Conservation (phyloP, 169 alveolate genomes). For the Plasmodium malariae region DNA sequence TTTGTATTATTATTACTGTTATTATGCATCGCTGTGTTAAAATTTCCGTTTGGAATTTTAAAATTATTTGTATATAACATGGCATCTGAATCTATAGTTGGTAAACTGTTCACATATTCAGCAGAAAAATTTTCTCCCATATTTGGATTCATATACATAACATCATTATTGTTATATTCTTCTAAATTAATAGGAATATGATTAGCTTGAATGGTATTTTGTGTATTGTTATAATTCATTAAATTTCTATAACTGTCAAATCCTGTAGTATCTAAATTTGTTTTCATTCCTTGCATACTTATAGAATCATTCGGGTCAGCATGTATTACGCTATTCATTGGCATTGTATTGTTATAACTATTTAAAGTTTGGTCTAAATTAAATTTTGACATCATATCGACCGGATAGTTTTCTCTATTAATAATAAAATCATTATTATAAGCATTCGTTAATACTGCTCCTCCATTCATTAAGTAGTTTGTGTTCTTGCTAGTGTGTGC, state of each 20-base stretch:
- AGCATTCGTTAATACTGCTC: constrained; percentile 51
- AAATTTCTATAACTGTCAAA: constrained; percentile 61
- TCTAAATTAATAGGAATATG: constrained; percentile 48
- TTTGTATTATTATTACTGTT: constrained; percentile 7
- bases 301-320: constrained; percentile 38
- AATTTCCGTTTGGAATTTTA: constrained; percentile 39
- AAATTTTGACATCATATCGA: constrained; percentile 50
- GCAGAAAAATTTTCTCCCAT: constrained; percentile 54
- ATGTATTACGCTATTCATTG: constrained; percentile 42
- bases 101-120: constrained; percentile 37
- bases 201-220: constrained; percentile 46
- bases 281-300: constrained; percentile 68
- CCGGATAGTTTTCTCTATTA: constrained; percentile 45
- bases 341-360: constrained; percentile 49
- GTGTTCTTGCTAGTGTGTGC: constrained; percentile 35
- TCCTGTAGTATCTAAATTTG: constrained; percentile 47
- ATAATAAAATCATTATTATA: constrained; percentile 29
- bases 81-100: constrained; percentile 36
- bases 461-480: constrained; percentile 74
- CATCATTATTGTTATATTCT: constrained; percentile 37
- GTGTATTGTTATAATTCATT: constrained; percentile 75
- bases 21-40: constrained; percentile 18
- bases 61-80: constrained; percentile 53
- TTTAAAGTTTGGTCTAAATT: constrained; percentile 58
- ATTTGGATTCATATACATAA: constrained; percentile 51